Base-by-base conservation (phyloP, 2,329 filamentous ascomycete genomes). In the Sphaceloma murrayae region DNA sequence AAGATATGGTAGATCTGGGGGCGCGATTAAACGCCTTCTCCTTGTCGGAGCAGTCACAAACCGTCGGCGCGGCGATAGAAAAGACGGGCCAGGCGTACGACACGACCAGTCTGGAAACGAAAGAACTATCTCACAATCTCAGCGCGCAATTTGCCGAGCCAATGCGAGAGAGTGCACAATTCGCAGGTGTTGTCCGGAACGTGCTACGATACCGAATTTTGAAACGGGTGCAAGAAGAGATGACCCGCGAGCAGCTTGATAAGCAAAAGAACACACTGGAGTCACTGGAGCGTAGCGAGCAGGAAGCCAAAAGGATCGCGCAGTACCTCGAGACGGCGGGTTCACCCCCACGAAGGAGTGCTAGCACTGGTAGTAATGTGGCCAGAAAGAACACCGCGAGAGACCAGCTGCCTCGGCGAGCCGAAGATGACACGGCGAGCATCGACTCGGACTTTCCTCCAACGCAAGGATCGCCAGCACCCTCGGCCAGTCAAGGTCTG, bases 11-110 rank as follows among this genome's bases (percentile, higher is more conserved):
- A 53, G 91, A 98, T 58, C 72, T 98, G 6, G 91, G 91, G 5
- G 91, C 88, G n/a, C 77, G 87, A 49, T 96, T 91, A 63, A 98
- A 98, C 57, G 91, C 85, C 1, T 98, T 98, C 62, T 93, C 93
- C 0, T 72, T 98, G 1, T 95, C 88, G 0, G 91, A 98, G 61
- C 84, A 87, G 53, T 88, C 86, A 1, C 80, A 83, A 9, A 86
- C 85, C 2, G 78, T 98, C 5, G 86, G 88, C 7, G 80, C 87
- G 9, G 91, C 91, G 1, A 95, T 98, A 52, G 91, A 98, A 63
- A 82, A 88, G 50, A 77, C 94, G 34, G 91, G 91, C 0, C 91
- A 98, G 64, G 91, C 91, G 2, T 86, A 89, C 6, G 91, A 98
- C 60, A 85, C 85, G 7, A 95, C 91, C 0, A 98, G 96, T 60